A percentile compares a stretch with the other conserved stretches of the same genome.
Evolutionary conservation across 805 yeast species (phyloP).

Genomic region (Blastobotrys peoriensis): DNA sequence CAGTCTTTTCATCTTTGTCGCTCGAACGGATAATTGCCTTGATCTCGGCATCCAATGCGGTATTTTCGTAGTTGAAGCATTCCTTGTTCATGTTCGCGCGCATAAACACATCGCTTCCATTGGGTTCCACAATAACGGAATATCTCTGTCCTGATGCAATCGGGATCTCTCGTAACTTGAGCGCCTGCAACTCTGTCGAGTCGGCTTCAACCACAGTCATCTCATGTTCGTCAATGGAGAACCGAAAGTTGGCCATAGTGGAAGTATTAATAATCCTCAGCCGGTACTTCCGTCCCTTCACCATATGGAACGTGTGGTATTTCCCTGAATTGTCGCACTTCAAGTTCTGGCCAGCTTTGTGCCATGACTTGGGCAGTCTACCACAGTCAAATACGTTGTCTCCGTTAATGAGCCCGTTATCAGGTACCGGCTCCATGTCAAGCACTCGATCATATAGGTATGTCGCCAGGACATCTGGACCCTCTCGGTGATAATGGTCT

Average conservation of each 20-base stretch:
- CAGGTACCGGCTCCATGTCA: conserved; percentile 33
- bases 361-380: background rate
- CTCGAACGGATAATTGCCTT: conserved; percentile 52
- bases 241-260: conserved; percentile 25
- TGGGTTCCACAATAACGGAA: conserved; percentile 58
- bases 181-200: conserved; percentile 22
- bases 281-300: conserved; percentile 12
- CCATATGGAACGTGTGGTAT: conserved; percentile 7
- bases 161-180: conserved; percentile 18
- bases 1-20: too few relatives aligned
- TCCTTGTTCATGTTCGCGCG: conserved; percentile 42
- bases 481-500: conserved; percentile 36
- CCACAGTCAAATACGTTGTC: conserved; percentile 26
- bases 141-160: conserved; percentile 77
- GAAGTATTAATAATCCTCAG: conserved; percentile 27
- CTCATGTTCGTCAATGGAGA: conserved; percentile 25
- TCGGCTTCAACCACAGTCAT: conserved; percentile 30
- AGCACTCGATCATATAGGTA: conserved; percentile 37
- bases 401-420: conserved; percentile 40
- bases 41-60: conserved; percentile 37
- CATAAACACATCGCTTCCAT: conserved; percentile 11
- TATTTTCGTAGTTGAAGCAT: conserved; percentile 44
- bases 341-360: background rate
- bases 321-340: conserved; percentile 8
- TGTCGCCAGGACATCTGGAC: conserved; percentile 29